phyloP scores from a whole-genome alignment of 306 rosid species.

The Prinsepia uniflora region DNA sequence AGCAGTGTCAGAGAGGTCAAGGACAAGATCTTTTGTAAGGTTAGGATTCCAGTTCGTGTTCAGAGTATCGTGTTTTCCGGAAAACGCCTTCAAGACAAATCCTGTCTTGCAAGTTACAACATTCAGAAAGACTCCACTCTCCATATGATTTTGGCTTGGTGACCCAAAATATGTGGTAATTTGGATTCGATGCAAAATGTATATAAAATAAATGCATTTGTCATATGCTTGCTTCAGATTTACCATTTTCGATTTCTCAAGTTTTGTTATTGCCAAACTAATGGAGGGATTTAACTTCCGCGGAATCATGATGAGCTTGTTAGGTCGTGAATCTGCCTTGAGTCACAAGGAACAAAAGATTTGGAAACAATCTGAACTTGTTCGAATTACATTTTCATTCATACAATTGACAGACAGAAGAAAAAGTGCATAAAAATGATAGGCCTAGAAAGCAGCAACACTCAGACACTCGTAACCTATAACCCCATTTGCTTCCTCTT shows the following conservation, averaged over 20 bases:
- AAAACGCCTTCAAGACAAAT: constrained; percentile 11
- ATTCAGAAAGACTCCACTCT: constrained; percentile 34
- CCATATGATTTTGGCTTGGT: constrained; percentile 16
- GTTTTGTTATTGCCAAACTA: neutral
- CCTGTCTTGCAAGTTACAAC: constrained; percentile 10
- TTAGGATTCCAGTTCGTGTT: neutral
- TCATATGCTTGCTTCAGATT: neutral
- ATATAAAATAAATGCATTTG: neutral
- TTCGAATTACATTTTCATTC: neutral
- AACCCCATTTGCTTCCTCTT: neutral
- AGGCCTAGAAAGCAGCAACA: neutral
- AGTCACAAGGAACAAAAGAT: neutral
- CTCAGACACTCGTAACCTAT: neutral
- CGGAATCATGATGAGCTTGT: neutral
- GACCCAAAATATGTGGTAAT: neutral
- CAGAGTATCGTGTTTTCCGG: constrained; percentile 16
- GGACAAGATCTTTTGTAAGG: constrained; percentile 5
- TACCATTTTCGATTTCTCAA: neutral
- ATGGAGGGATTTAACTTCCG: neutral
- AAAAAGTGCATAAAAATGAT: neutral
- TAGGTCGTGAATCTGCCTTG: neutral
- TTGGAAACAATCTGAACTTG: neutral
- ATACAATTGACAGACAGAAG: neutral
- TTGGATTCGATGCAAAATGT: neutral
- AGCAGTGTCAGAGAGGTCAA: constrained; percentile 11